Percentiles rank a stretch among this genome's conserved stretches.
Evolutionary conservation across 345 rosid species (phyloP).

Genomic region (Geranium brycei): DNA sequence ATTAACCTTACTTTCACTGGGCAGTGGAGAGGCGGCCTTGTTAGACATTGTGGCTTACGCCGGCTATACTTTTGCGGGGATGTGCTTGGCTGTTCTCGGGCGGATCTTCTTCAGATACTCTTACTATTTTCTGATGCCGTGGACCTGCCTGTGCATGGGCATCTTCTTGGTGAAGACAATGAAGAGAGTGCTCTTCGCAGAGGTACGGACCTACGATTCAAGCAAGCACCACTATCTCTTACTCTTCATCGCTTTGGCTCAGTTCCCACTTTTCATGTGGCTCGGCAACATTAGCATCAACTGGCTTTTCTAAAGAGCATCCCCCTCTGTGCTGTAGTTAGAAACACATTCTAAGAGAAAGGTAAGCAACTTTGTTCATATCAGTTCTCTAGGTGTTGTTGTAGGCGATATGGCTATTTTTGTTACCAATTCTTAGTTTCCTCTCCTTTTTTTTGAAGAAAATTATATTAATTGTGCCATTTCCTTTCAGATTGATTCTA

Average conservation of each 20-base stretch:
- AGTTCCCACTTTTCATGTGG: conserved; percentile 80
- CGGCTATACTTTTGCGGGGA: conserved; percentile 73
- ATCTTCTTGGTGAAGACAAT: conserved; percentile 86
- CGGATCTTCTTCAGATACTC: conserved; percentile 54
- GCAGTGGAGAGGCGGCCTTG: conserved; percentile 86
- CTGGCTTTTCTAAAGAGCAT: conserved; percentile 54
- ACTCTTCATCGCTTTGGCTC: conserved; percentile 75
- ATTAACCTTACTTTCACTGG: conserved; percentile 62
- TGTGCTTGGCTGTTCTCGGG: conserved; percentile 64
- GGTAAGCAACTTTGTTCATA: conserved; percentile 11
- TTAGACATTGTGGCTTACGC: conserved; percentile 79
- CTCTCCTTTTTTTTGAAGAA: too few relatives aligned
- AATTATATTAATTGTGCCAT: too few relatives aligned
- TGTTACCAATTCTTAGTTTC: too few relatives aligned
- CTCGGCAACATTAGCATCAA: conserved; percentile 84
- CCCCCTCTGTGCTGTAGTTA: conserved; percentile 9
- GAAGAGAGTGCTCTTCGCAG: conserved; percentile 86
- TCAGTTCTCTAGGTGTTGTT: conserved; percentile 12
- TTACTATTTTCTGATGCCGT: conserved; percentile 70
- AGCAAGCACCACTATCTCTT: conserved; percentile 86
- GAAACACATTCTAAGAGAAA: conserved; percentile 12
- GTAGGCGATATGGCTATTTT: conserved; percentile 26
- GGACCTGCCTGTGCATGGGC: conserved; percentile 75
- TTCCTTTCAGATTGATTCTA: too few relatives aligned
- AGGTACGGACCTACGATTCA: conserved; percentile 71